phyloP scores from a whole-genome alignment of 2,329 filamentous ascomycete species.

The Calonectria pseudoturangicola region DNA sequence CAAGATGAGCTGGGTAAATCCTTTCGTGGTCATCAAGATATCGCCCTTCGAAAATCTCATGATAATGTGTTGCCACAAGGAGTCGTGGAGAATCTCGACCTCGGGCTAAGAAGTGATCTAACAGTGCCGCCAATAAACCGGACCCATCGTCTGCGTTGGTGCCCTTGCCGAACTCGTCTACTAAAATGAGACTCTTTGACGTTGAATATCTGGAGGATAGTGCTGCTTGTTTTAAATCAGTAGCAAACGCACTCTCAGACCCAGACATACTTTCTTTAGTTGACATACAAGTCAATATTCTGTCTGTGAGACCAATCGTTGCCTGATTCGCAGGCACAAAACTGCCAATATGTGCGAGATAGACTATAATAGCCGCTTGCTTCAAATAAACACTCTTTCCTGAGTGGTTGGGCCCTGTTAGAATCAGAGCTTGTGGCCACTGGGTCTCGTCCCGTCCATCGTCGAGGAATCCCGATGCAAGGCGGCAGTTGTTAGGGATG shows the following conservation, averaged over 20 bases:
- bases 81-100: conserved; percentile 71
- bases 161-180: conserved; percentile 91
- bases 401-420: conserved; percentile 97
- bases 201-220: conserved; percentile 86
- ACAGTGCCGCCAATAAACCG: conserved; percentile 74
- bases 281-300: conserved; percentile 89
- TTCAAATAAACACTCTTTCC: conserved; percentile 98
- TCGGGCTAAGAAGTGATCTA: conserved; percentile 73
- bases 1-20: conserved; percentile 82
- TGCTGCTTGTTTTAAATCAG: conserved; percentile 91
- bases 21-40: conserved; percentile 70
- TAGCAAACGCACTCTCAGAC: conserved; percentile 79
- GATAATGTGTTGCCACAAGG: conserved; percentile 77
- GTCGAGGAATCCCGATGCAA: conserved; percentile 75
- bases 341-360: conserved; percentile 93
- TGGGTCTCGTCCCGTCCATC: conserved; percentile 19
- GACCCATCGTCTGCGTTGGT: conserved; percentile 75
- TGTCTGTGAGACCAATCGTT: conserved; percentile 90
- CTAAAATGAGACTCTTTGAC: conserved; percentile 84
- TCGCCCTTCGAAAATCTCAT: conserved; percentile 82
- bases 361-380: conserved; percentile 92
- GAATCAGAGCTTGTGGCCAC: conserved; percentile 77
- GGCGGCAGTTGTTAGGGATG: conserved; percentile 86
- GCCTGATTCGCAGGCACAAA: conserved; percentile 90
- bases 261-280: conserved; percentile 79